Evolutionary conservation across 768 basidiomycete genomes (phyloP), one percentile per base, ranked within the genome.

Genomic region (Sistotremastrum niveocremeum): DNA sequence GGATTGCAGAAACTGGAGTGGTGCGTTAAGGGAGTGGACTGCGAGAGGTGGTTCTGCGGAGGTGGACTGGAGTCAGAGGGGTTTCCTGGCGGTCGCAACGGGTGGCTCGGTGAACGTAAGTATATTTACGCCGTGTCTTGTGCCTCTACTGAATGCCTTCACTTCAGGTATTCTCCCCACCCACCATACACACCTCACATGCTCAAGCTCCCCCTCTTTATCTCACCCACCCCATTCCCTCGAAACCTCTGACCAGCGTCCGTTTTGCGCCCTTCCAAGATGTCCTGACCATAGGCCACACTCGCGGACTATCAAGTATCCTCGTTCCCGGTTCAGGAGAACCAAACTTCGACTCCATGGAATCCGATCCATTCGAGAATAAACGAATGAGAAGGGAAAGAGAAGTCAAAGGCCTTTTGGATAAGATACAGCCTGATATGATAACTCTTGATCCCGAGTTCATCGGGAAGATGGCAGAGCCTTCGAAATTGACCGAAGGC

Each of bases 1-100:
- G 95, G 95, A 98, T 63, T 88, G 84, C 57, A 66, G 95, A 47
- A 95, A 90, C 65, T 97, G 91, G 91, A 89, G 84, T 52, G 84
- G 85, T 6, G 76, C 80, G 3, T 75, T 99, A 34, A 69, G 88
- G 48, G 81, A 61, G 69, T 84, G 91, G 89, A 66, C 62, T 6
- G 69, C 83, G 36, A 68, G 87, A 46, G 79, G 83, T 5, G 78
- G 77, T 1, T 62, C 72, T 3, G 76, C 77, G 0, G 82, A 81
- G 47, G 52, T 90, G 4, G 79, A 84, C 38, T 99, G 86, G 83
- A 91, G 89, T 54, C 78, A 79, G 51, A 79, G 77, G 56, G 95
- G 94, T 1, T 73, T 77, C 48, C 62, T 99, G 50, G 82, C 80
- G 0, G 83, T 90, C 7, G 81, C 83, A 0, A 80, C 75, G 39